Conservation (phyloP, 352 stramenopile species). For the Pythium rhizo-oryzae region DNA sequence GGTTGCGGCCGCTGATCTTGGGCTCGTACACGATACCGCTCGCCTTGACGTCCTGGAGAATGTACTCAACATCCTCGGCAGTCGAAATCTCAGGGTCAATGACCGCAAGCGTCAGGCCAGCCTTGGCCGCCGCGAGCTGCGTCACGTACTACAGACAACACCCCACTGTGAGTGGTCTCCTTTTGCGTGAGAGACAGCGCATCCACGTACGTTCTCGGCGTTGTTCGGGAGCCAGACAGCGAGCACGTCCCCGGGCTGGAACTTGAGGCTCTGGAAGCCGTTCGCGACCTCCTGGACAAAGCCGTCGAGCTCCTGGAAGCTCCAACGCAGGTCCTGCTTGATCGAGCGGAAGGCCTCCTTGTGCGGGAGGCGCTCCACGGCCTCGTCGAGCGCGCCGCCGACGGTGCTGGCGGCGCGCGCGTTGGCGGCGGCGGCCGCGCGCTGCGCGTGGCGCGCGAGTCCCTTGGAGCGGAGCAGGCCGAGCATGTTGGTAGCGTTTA, state of each 20-base stretch:
- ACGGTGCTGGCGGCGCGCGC: constrained; percentile 64
- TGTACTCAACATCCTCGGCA: constrained; percentile 76
- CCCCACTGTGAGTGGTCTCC: background rate
- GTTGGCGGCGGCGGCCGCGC: constrained; percentile 33
- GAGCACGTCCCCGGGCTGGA: constrained; percentile 74
- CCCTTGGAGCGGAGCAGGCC: constrained; percentile 64
- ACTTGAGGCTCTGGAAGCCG: constrained; percentile 74
- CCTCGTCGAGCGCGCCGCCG: constrained; percentile 69
- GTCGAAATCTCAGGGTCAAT: constrained; percentile 79
- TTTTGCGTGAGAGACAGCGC: background rate
- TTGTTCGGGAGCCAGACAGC: constrained; percentile 87
- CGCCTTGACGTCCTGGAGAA: constrained; percentile 82
- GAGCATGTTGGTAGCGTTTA: constrained; percentile 45
- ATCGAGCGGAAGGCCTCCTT: constrained; percentile 86
- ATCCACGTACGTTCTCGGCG: constrained; percentile 63
- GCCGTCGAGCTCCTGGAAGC: constrained; percentile 82
- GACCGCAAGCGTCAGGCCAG: constrained; percentile 78
- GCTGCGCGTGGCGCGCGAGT: constrained; percentile 42
- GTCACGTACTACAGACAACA: constrained; percentile 51
- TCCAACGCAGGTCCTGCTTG: constrained; percentile 85
- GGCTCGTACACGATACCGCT: constrained; percentile 84
- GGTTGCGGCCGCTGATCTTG: constrained; percentile 76
- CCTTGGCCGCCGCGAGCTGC: constrained; percentile 84
- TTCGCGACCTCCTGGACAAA: constrained; percentile 78
- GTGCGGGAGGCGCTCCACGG: constrained; percentile 77